Base-by-base conservation (phyloP, 2,329 filamentous ascomycete genomes). In the Colletotrichum sp. region DNA sequence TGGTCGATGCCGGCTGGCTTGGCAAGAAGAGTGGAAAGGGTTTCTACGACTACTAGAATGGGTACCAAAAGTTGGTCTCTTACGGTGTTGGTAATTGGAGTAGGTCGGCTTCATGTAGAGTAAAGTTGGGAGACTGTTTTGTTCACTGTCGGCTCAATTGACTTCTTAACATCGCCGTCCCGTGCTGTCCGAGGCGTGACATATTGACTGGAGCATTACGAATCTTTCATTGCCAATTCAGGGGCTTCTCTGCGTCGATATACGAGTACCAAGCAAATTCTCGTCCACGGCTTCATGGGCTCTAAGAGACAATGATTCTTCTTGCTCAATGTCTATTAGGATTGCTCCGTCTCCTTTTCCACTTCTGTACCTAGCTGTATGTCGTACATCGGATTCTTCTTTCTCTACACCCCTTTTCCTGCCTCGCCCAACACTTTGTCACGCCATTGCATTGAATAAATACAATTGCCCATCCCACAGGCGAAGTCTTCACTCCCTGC, bases 1-100 rank as follows among this genome's bases (percentile, higher is more conserved):
- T 98, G 96, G 97, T 99, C 3, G 96, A 98, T 88, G 97, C 97
- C 21, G 97, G 97, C 3, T 99, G 97, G 97, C 82, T 98, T 77
- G 97, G 97, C 24, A 98, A 98, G 92, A 99, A 99, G 92, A 94
- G 92, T 80, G 96, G 96, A 28, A 98, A 97, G 87, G 97, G 97
- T 4, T 98, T 98, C 84, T 98, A 98, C 82, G 94, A 97, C 73
- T 98, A 98, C 84, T 95, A 84, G 83, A 71, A n/a, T 18, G 3
- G 34, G 18, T 7, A 52, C 32, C n/a, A 62, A 62, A 70, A 70
- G n/a, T 52, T 36, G 24, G 52, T 26, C 43, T 52, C 43, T 52
- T 52, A 52, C n/a, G 43, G 43, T 21, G 43, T 52, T 21, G 43
- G 43, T 21, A 52, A 52, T 1, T 52, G n/a, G n/a, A 1, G 2